Conservation (phyloP, 139 green algal genomes). For the Diplosphaera chodatii region DNA sequence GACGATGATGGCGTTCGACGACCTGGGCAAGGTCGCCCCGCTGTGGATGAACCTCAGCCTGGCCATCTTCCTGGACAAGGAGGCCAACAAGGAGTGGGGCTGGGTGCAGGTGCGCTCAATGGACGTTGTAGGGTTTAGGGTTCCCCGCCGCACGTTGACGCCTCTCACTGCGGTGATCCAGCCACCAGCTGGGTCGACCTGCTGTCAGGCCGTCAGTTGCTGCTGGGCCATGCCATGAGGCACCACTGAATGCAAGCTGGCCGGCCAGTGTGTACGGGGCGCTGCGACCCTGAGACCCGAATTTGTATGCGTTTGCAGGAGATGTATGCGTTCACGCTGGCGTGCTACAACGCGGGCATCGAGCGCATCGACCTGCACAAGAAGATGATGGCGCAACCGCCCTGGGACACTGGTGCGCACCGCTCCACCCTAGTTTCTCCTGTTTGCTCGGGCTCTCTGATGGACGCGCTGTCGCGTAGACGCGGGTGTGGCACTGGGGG, state of each 20-base stretch:
- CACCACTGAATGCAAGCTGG: too few relatives aligned
- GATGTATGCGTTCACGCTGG: constrained; percentile 93
- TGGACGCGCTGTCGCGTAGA: too few relatives aligned
- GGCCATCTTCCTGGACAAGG: constrained; percentile 82
- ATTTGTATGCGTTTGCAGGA: constrained; percentile 75
- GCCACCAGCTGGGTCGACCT: neutral
- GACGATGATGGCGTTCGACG: constrained; percentile 67
- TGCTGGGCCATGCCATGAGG: too few relatives aligned
- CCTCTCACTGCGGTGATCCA: too few relatives aligned
- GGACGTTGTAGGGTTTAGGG: too few relatives aligned
- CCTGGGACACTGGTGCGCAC: constrained; percentile 71
- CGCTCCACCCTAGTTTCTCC: neutral
- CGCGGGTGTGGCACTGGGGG: too few relatives aligned
- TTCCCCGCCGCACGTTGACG: too few relatives aligned
- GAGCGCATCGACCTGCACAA: constrained; percentile 56
- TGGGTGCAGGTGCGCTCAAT: constrained; percentile 56
- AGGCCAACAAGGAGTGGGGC: constrained; percentile 75
- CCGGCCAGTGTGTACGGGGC: neutral
- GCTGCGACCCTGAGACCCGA: neutral
- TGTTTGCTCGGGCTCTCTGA: too few relatives aligned
- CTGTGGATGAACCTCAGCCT: constrained; percentile 88
- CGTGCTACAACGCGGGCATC: constrained; percentile 56
- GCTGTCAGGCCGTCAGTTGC: too few relatives aligned
- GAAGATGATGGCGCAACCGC: constrained; percentile 77
- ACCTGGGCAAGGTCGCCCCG: constrained; percentile 70